Evolutionary conservation across 1,139 yeast genomes (phyloP), one percentile per base, ranked within the genome.

Genomic region (Candida gigantensis): DNA sequence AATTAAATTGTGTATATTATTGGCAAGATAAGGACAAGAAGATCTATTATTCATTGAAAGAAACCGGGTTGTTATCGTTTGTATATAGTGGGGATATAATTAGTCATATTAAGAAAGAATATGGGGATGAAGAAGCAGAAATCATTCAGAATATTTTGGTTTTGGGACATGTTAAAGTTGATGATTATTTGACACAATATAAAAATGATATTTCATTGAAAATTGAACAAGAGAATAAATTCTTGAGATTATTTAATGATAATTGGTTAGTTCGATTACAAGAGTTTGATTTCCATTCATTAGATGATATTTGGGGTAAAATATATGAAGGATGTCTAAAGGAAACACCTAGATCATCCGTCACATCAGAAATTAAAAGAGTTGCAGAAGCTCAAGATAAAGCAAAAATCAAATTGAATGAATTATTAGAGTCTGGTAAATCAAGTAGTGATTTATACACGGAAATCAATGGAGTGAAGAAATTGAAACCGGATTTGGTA

Each of bases 21-120:
- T 74, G 79, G 72, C 50, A 55, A 44, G 80, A 72, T 6, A 74
- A 72, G 16, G 57, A 62, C 0, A 52, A 59, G 5, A 52, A 62
- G 11, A 70, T 74, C 1, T 76, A 65, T 48, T 89, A 88, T 55
- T 71, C 70, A 25, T 76, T 81, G 44, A 74, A 83, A 50, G 82
- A 81, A 45, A 72, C 67, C 18, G 95, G 95, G 5, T 63, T 83
- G 15, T 68, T 80, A 47, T 59, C 76, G 36, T 65, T 87, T 37
- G 57, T 89, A 21, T 86, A 88, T 59, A 72, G 90, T 24, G 97
- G 96, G 21, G 86, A 86, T 36, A 80, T 89, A 42, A 69, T 87
- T 25, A 62, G 75, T 30, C 70, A 72, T 37, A 73, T 84, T 28
- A 70, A 72, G 38, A 40, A 46, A 7, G 36, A 42, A 10, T 64